Percentiles rank a stretch among this genome's conserved stretches.
These are phyloP conservation scores for Leccinellum albellum DNA, from an alignment of 768 basidiomycete genomes.

Conservation along the genomic window DNA sequence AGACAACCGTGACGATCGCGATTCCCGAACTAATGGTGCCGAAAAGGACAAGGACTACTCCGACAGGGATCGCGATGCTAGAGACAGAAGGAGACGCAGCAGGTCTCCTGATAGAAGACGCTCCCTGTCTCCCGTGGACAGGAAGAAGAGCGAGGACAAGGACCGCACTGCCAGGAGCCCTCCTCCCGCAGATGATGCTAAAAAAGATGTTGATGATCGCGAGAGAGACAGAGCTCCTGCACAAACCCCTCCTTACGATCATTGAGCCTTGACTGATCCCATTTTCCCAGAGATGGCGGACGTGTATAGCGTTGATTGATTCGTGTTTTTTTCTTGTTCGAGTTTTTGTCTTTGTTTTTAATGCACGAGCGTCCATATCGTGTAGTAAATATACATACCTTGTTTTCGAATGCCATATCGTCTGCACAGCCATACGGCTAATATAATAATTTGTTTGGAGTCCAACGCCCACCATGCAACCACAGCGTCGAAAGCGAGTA, in stretches of 20 bases:
- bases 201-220: slow-evolving; percentile 42
- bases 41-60: slow-evolving; percentile 32
- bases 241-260: slow-evolving; percentile 59
- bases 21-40: slow-evolving; percentile 34
- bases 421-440: background rate
- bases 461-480: slow-evolving; percentile 17
- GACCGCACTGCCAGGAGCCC: slow-evolving; percentile 47
- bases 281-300: background rate
- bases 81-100: slow-evolving; percentile 49
- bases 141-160: slow-evolving; percentile 43
- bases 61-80: slow-evolving; percentile 34
- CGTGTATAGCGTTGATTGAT: background rate
- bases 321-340: slow-evolving; percentile 3
- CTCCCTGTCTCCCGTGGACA: slow-evolving; percentile 39
- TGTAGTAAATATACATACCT: slow-evolving; percentile 23
- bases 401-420: slow-evolving; percentile 13
- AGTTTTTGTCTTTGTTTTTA: background rate
- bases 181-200: slow-evolving; percentile 41
- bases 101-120: slow-evolving; percentile 46
- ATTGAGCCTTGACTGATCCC: slow-evolving; percentile 27
- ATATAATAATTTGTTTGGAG: background rate
- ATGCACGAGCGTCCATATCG: slow-evolving; percentile 8
- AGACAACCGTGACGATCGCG: slow-evolving; percentile 38
- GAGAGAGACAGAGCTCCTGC: slow-evolving; percentile 48
- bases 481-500: slow-evolving; percentile 15